Evolutionary conservation across 352 stramenopile genomes (phyloP), one percentile per base, ranked within the genome.

Genomic region (Discostella stelligera): DNA sequence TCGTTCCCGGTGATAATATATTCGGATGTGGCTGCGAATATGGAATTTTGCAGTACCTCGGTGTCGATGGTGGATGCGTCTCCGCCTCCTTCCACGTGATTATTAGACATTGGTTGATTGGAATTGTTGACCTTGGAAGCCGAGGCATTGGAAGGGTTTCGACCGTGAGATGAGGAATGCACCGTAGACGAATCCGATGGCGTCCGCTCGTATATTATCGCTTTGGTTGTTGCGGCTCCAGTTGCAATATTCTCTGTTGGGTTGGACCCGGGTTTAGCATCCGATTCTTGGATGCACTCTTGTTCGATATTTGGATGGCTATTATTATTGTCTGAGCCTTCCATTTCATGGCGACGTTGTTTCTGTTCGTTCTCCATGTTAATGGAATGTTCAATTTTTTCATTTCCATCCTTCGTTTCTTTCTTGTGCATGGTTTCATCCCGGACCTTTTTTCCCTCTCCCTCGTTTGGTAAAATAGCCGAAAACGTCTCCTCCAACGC

Each of bases 1-100:
- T 92, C 86, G 44, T 77, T 86, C 20, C 86, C 86, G 18, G 83
- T 92, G 52, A 92, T 90, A 11, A 90, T 90, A 58, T 89, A 92
- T 62, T 90, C 84, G 44, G 65, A 82, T 1, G 80, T 87, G 1
- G 79, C 83, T 59, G 86, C 79, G 74, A 92, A 91, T 55, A 92
- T 89, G 11, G 81, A 89, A 44, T 82, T 72, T 66, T 72, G 25
- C 39, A 68, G 46, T 44, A 70, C 41, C 20, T 72, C 65, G 37
- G 56, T 80, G 20, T 80, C 65, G 25, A 80, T 67, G 39, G 65
- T 76, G 10, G 63, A 79, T 20, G 66, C 60, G 25, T 74, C 66
- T 39, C 66, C 65, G 16, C 66, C 66, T 23, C 37, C 37, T 44
- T 44, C 37, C 2, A 9, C 9, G 7, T 44, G 7, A 62, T 72